Base-by-base conservation (phyloP, 2,329 filamentous ascomycete species). In the Colletotrichum chrysophilum region DNA sequence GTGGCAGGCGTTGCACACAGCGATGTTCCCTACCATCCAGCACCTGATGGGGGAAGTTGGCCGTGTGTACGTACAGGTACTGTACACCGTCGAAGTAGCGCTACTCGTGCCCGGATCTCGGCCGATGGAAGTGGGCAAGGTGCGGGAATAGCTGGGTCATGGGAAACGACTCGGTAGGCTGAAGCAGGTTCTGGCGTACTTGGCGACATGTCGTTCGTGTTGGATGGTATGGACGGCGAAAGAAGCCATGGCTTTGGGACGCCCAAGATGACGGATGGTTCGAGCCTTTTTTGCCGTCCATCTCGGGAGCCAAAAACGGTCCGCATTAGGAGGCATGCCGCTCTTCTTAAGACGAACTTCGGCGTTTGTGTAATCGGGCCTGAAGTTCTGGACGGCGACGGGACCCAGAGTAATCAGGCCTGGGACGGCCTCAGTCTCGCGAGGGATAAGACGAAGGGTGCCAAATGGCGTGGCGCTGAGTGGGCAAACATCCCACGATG, bases 401-500 rank as follows among this genome's bases (percentile, higher is more conserved):
- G 43, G 73, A 55, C 61, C 73, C 73, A 72, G 38, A 66, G 32
- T 72, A 67, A 67, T 64, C 62, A 67, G 61, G 55, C 62, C 73
- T 26, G 34, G 43, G 30, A 58, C 48, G 30, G 73, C 36, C 55
- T 64, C 48, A 72, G 43, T 34, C 13, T 61, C 14, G 28, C 55
- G 68, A 26, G 43, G 21, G 62, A 75, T 55, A 62, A 66, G 68
- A 62, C 36, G 43, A 66, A 68, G 32, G 28, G 62, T 36, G 43
- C 38, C 56, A 43, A 66, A 28, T 73, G 70, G 73, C 56, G 56
- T 60, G 69, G 64, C 26, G 32, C 5, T 36, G 62, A 26, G 73
- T 75, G 73, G 64, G 70, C 73, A 73, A 67, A 58, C 73, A 68
- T 72, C 9, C 64, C 70, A 75, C 62, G 72, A 75, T 72, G 72